Percentiles rank a stretch among this genome's conserved stretches.
phyloP scores from a whole-genome alignment of 129 eudicot species.

The Escallonia rubra region DNA sequence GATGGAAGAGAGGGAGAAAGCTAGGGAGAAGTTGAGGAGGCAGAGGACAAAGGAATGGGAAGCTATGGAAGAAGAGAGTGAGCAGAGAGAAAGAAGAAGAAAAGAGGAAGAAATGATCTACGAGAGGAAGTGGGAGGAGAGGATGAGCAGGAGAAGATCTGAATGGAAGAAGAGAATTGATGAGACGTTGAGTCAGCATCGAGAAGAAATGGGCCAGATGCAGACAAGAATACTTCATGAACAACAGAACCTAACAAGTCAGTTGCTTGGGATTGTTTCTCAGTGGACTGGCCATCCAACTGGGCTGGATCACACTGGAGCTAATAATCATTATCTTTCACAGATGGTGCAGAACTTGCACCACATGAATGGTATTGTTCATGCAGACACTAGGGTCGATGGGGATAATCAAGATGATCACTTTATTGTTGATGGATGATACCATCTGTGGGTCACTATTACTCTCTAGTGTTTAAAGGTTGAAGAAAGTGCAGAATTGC shows the following conservation, averaged over 20 bases:
- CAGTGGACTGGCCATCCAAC: slow-evolving; percentile 79
- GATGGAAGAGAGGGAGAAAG: slow-evolving; percentile 33
- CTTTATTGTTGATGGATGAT: slow-evolving; percentile 78
- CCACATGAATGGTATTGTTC: slow-evolving; percentile 74
- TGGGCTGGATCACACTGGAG: slow-evolving; percentile 65
- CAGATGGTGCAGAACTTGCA: slow-evolving; percentile 94
- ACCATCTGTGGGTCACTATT: neutral
- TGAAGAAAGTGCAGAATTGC: neutral
- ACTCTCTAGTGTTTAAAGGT: neutral
- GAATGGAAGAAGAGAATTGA: slow-evolving; percentile 89
- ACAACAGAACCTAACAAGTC: slow-evolving; percentile 70
- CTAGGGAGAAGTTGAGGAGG: slow-evolving; percentile 42
- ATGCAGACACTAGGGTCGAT: slow-evolving; percentile 72
- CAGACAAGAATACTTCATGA: slow-evolving; percentile 78
- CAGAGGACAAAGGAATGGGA: slow-evolving; percentile 65
- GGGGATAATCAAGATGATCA: slow-evolving; percentile 82
- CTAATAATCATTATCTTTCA: slow-evolving; percentile 65
- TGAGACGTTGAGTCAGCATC: slow-evolving; percentile 65
- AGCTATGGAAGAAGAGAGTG: slow-evolving; percentile 64
- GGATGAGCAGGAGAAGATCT: slow-evolving; percentile 49
- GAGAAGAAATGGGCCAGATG: slow-evolving; percentile 79
- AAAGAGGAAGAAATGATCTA: slow-evolving; percentile 56
- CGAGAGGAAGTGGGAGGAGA: slow-evolving; percentile 77
- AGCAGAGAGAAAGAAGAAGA: slow-evolving; percentile 54
- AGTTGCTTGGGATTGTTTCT: slow-evolving; percentile 69